Percentiles rank a stretch among this genome's conserved stretches.
Evolutionary conservation across 345 rosid genomes (phyloP).

Genomic region (Nasturtium officinale): DNA sequence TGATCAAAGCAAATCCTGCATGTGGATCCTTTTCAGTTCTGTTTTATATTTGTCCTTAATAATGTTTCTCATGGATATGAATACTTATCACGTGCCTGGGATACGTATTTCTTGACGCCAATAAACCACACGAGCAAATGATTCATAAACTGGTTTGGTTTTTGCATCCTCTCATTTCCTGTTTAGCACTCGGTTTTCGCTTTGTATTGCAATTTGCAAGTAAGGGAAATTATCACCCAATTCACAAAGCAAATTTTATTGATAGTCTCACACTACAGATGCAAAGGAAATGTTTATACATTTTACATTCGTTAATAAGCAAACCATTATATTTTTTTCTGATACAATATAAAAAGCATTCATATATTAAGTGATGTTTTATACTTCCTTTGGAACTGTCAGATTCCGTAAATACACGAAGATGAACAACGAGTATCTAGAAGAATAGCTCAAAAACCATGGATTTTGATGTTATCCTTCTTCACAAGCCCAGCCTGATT

Average conservation of each 20-base stretch:
- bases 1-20: slow-evolving; percentile 67
- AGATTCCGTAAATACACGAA: slow-evolving; percentile 25
- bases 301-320: slow-evolving; percentile 8
- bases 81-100: background rate
- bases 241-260: slow-evolving; percentile 21
- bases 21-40: slow-evolving; percentile 46
- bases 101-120: background rate
- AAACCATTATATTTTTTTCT: slow-evolving; percentile 6
- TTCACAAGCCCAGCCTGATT: slow-evolving; percentile 80
- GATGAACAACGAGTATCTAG: slow-evolving; percentile 3
- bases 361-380: slow-evolving; percentile 20
- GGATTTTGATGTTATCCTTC: slow-evolving; percentile 82
- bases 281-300: slow-evolving; percentile 19
- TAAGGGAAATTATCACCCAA: background rate
- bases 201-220: background rate
- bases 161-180: background rate
- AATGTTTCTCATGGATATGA: background rate
- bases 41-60: background rate
- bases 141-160: slow-evolving; percentile 14
- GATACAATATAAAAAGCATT: slow-evolving; percentile 22
- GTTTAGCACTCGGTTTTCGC: background rate
- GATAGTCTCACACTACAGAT: slow-evolving; percentile 30
- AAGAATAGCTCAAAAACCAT: slow-evolving; percentile 60
- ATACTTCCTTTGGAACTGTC: slow-evolving; percentile 16
- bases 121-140: background rate